These are phyloP conservation scores for Lantana camara DNA, from an alignment of 257 asterid genomes.

Conservation along the genomic window DNA sequence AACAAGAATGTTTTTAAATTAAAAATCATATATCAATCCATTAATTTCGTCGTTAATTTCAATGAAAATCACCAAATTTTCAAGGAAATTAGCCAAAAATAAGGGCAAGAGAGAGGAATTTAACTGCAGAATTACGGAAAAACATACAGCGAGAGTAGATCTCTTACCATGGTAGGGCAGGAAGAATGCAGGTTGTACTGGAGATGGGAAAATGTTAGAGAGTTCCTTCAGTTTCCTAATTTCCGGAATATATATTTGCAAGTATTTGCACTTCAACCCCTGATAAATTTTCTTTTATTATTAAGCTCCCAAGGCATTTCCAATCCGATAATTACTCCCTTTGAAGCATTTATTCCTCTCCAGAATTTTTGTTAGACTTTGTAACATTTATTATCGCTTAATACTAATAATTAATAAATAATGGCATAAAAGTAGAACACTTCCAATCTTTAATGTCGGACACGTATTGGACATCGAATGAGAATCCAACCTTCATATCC, in stretches of 20 bases:
- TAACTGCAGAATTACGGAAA: not conserved
- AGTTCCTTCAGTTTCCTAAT: not conserved
- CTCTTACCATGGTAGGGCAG: slow-evolving; percentile 15
- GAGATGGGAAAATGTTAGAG: not conserved
- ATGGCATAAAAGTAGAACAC: too few species aligned
- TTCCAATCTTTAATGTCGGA: too few species aligned
- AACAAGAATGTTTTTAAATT: not conserved
- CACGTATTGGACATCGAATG: too few species aligned
- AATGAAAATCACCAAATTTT: not conserved
- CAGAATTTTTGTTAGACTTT: too few species aligned
- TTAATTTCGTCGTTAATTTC: not conserved
- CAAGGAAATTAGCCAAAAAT: not conserved
- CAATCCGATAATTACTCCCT: not conserved
- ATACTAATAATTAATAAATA: too few species aligned
- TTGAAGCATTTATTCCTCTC: not conserved
- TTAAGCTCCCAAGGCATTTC: not conserved
- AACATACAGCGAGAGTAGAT: not conserved
- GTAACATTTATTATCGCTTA: too few species aligned
- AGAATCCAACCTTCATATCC: too few species aligned
- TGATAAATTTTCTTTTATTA: not conserved
- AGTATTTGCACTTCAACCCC: slow-evolving; percentile 2
- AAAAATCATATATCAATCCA: not conserved
- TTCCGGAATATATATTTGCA: not conserved
- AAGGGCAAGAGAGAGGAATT: not conserved
- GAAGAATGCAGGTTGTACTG: slow-evolving; percentile 11